A percentile compares a stretch with the other conserved stretches of the same genome.
phyloP scores from a whole-genome alignment of 805 yeast genomes.

The Diddensiella transvaalensis region DNA sequence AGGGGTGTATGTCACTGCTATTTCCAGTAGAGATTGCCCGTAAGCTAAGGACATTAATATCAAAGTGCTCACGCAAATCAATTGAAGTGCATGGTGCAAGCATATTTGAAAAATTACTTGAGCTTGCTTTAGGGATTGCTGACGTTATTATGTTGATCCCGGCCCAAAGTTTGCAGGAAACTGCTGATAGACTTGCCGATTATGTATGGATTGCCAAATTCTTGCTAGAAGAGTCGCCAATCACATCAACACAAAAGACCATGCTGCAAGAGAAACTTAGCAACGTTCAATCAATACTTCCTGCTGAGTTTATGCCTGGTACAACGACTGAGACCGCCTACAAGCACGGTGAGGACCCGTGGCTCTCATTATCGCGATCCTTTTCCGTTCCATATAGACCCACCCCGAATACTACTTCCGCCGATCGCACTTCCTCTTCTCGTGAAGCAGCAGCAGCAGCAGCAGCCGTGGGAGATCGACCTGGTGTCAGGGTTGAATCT shows the following conservation, averaged over 20 bases:
- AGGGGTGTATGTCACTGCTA: conserved; percentile 14
- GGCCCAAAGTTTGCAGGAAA: conserved; percentile 7
- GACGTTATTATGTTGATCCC: conserved; percentile 15
- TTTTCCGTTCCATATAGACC: neutral
- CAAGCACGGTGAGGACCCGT: conserved; percentile 6
- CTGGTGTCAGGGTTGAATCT: too few relatives aligned
- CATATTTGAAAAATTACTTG: conserved; percentile 13
- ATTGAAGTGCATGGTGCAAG: conserved; percentile 16
- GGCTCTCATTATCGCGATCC: conserved; percentile 9
- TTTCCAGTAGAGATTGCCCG: conserved; percentile 17
- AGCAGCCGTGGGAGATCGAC: neutral
- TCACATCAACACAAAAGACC: conserved; percentile 9
- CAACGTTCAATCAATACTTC: conserved; percentile 1
- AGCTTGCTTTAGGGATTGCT: conserved; percentile 12
- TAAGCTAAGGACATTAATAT: conserved; percentile 7
- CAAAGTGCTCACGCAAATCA: conserved; percentile 4
- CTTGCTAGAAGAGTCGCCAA: conserved; percentile 9
- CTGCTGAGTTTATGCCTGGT: neutral
- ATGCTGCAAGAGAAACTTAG: conserved; percentile 10
- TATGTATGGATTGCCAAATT: conserved; percentile 16
- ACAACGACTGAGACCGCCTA: neutral
- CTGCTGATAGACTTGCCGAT: conserved; percentile 13
- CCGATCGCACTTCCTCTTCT: neutral
- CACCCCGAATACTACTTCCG: neutral
- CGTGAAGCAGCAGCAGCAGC: neutral